Evolutionary conservation across 129 eudicot genomes (phyloP).

Genomic region (Artemisia tridentata): DNA sequence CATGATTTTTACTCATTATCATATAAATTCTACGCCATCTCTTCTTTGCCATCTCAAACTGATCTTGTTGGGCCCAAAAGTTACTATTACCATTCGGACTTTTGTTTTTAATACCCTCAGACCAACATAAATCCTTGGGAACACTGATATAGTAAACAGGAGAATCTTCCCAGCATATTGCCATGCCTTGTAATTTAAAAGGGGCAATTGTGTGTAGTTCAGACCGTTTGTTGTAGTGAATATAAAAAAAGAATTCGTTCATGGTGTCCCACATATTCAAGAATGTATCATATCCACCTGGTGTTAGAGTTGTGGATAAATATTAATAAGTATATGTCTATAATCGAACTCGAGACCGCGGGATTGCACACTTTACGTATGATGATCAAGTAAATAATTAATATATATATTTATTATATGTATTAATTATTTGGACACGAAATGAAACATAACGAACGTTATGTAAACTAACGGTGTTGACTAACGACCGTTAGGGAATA

Average conservation of each 20-base stretch:
- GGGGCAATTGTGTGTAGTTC: slow-evolving; percentile 55
- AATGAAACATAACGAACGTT: no score
- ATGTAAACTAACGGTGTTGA: no score
- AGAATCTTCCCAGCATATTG: slow-evolving; percentile 90
- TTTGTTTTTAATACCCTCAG: slow-evolving; percentile 32
- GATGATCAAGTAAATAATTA: no score
- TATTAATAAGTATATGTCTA: no score
- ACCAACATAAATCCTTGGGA: slow-evolving; percentile 69
- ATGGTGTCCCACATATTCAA: slow-evolving; percentile 70
- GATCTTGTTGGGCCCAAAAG: no score
- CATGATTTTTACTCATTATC: slow-evolving; percentile 61
- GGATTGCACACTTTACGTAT: no score
- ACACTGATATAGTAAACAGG: slow-evolving; percentile 77
- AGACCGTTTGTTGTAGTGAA: slow-evolving; percentile 73
- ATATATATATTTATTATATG: no score
- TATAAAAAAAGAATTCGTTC: slow-evolving; percentile 65
- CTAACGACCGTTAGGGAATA: no score
- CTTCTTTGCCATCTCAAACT: slow-evolving; percentile 48
- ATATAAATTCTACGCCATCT: slow-evolving; percentile 69
- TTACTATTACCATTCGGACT: slow-evolving; percentile 18
- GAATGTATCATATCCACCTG: slow-evolving; percentile 78
- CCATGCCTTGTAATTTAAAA: slow-evolving; percentile 79
- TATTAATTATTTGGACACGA: no score
- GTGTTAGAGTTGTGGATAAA: no score
- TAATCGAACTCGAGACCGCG: no score